Evolutionary conservation across 2,329 filamentous ascomycete species (phyloP).

Genomic region (Penicillium sp.): DNA sequence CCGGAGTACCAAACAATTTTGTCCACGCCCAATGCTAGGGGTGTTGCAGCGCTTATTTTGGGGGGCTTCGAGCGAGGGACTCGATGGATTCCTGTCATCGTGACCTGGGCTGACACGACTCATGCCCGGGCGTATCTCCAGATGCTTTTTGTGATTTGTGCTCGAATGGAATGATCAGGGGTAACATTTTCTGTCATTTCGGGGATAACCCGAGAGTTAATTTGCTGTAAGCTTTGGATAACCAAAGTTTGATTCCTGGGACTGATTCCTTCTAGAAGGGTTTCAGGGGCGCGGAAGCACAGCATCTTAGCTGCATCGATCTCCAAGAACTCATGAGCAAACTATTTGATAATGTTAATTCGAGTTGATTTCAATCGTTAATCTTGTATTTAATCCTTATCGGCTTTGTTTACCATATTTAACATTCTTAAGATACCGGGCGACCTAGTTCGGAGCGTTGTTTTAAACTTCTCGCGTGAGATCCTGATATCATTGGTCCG

Average conservation of each 20-base stretch:
- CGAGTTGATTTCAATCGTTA: background rate
- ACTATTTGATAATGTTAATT: too few relatives aligned
- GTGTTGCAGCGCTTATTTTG: conserved; percentile 2
- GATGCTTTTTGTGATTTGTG: background rate
- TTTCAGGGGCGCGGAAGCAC: background rate
- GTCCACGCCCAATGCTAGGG: conserved; percentile 2
- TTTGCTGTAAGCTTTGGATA: background rate
- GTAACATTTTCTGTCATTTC: background rate
- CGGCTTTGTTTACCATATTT: background rate
- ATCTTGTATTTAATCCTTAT: background rate
- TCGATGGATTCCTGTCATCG: background rate
- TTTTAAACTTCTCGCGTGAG: background rate
- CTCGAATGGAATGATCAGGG: background rate
- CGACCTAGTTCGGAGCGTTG: background rate
- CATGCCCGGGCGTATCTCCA: background rate
- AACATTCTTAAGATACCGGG: background rate
- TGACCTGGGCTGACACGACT: background rate
- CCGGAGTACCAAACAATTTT: conserved; percentile 4
- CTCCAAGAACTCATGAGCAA: too few relatives aligned
- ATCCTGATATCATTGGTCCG: background rate
- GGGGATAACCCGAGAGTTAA: background rate
- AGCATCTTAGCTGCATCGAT: too few relatives aligned
- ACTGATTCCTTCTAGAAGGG: background rate
- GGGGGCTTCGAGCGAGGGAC: conserved; percentile 3
- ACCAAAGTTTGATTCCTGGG: background rate